These are phyloP conservation scores for Hymenoscyphus fraxineus DNA, from an alignment of 2,329 filamentous ascomycete genomes.

Conservation along the genomic window DNA sequence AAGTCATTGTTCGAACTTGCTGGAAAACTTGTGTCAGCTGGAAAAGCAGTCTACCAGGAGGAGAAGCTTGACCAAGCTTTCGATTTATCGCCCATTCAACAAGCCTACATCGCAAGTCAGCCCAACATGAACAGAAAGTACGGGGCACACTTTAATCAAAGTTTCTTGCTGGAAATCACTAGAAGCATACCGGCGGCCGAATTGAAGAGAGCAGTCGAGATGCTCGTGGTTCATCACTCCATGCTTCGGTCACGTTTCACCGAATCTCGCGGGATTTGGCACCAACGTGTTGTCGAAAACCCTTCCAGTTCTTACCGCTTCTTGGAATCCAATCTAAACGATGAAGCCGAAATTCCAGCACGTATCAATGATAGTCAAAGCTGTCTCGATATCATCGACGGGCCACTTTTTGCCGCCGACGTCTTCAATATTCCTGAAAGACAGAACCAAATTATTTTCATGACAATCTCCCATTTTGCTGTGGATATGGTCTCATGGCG, in stretches of 20 bases:
- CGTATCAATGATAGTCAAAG: constrained; percentile 8
- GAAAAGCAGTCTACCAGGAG: constrained; percentile 4
- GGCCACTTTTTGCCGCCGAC: constrained; percentile 21
- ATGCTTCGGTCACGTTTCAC: constrained; percentile 39
- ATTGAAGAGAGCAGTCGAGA: constrained; percentile 27
- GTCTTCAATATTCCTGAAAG: constrained; percentile 12
- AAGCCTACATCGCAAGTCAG: constrained; percentile 23
- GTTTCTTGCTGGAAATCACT: constrained; percentile 19
- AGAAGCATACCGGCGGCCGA: neutral
- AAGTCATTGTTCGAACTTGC: constrained; percentile 13
- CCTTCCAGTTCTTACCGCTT: constrained; percentile 14
- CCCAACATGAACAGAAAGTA: constrained; percentile 7
- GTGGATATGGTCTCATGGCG: constrained; percentile 39
- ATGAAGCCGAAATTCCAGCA: constrained; percentile 6
- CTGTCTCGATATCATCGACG: constrained; percentile 9
- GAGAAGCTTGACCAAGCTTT: constrained; percentile 13
- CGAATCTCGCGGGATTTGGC: constrained; percentile 31
- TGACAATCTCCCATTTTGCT: constrained; percentile 20
- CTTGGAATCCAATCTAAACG: neutral
- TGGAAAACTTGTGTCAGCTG: neutral
- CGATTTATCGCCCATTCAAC: constrained; percentile 27
- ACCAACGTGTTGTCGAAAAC: constrained; percentile 24
- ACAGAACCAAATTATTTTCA: constrained; percentile 12
- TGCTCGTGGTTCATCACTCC: constrained; percentile 36
- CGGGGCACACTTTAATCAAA: constrained; percentile 27